Base-by-base conservation (phyloP, 2,329 filamentous ascomycete genomes). In the Paramyrothecium roridum region DNA sequence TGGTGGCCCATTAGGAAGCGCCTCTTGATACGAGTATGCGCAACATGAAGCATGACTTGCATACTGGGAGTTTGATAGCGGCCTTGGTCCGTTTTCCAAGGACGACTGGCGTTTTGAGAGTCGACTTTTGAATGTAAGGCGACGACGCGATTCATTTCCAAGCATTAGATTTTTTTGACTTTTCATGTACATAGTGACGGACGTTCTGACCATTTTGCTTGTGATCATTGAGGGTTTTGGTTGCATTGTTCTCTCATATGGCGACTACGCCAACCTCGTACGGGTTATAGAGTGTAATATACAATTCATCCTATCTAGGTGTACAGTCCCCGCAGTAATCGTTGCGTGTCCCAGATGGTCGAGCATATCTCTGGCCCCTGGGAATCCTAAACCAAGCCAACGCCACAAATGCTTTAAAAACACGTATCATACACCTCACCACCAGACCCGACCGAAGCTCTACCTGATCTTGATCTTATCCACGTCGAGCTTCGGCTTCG, bases 1-100 rank as follows among this genome's bases (percentile, higher is more conserved):
- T 84, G 52, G 82, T 80, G 54, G 80, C 81, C 55, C 84, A 89
- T 74, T 90, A 73, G n/a, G n/a, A 63, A 33, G 62, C 63, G 57
- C 57, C 43, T 33, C 33, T 30, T 26, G 16, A 13, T 21, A 21
- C 13, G 13, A 20, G 13, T 56, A 22, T 48, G 26, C 26, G 26
- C 26, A 30, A 43, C 16, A 19, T 43, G 37, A 43, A 17, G 16
- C 37, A 43, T 43, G 37, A 19, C 12, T 17, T 43, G 55, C 53
- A 65, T 62, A 59, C 52, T 48, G 37, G 55, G 55, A 52, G 54
- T 56, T 67, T 63, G 63, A 68, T 49, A 54, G 56, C 48, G 40
- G 19, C 50, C 60, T 63, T 55, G 55, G 49, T 58, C 37, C 37
- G 37, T 43, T 43, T 43, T 19, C 37, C 3, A 6, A 43, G 37